Evolutionary conservation across 306 rosid species (phyloP), one percentile per base, ranked within the genome.

Genomic region (Prunus mume): DNA sequence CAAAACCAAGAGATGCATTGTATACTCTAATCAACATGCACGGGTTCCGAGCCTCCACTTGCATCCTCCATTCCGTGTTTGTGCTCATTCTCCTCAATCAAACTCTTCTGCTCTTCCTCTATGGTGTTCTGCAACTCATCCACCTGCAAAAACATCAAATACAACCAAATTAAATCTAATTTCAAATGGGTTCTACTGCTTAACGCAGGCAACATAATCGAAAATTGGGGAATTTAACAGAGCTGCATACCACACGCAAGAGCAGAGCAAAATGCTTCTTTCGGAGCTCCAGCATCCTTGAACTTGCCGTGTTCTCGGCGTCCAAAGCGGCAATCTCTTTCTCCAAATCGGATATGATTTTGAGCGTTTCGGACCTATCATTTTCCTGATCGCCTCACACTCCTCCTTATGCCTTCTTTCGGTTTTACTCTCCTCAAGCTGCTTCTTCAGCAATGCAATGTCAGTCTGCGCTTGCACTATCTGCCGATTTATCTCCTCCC

Each of bases 401-500:
- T 92, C 96, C 85, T 94, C 96, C 82, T 91, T 94, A 78, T 91
- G n/a, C n/a, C n/a, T n/a, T n/a, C n/a, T n/a, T n/a, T n/a, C n/a
- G n/a, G n/a, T n/a, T n/a, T n/a, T n/a, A n/a, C n/a, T n/a, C n/a
- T n/a, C n/a, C n/a, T n/a, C n/a, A n/a, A n/a, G n/a, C n/a, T n/a
- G n/a, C n/a, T n/a, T n/a, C n/a, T n/a, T n/a, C n/a, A n/a, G n/a
- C n/a, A n/a, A n/a, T n/a, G n/a, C n/a, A n/a, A n/a, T n/a, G n/a
- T n/a, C n/a, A n/a, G n/a, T n/a, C n/a, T n/a, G n/a, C n/a, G n/a
- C n/a, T n/a, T n/a, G n/a, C n/a, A n/a, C n/a, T n/a, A n/a, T n/a
- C n/a, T n/a, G n/a, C n/a, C n/a, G n/a, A n/a, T n/a, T n/a, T n/a
- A n/a, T n/a, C n/a, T n/a, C n/a, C n/a, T n/a, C n/a, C n/a, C n/a